Conservation (phyloP, 305 asterid genomes). For the Fraxinus ornus region DNA sequence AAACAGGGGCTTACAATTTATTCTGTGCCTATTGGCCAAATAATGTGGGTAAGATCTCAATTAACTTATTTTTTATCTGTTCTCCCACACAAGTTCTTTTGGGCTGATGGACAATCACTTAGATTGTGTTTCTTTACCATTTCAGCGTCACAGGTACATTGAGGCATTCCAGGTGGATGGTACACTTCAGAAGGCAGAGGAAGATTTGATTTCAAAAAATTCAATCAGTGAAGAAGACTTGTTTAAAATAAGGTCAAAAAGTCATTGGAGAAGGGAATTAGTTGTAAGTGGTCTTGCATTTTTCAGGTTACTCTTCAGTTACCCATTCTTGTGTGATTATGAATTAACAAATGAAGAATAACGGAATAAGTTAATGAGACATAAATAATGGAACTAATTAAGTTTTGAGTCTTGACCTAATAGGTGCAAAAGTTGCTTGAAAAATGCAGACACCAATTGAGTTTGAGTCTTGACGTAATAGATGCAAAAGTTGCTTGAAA, state of each 20-base stretch:
- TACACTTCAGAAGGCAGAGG: constrained; percentile 68
- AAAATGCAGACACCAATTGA: neutral
- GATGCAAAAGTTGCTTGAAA: neutral
- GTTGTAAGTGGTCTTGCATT: constrained; percentile 64
- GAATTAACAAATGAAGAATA: neutral
- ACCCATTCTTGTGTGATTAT: neutral
- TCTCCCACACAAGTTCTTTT: neutral
- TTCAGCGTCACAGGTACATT: constrained; percentile 75
- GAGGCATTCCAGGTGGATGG: constrained; percentile 86
- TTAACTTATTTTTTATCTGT: constrained; percentile 14
- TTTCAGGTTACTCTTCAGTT: constrained; percentile 10
- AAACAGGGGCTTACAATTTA: neutral
- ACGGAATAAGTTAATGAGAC: neutral
- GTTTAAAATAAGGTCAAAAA: constrained; percentile 50
- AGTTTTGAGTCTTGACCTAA: neutral
- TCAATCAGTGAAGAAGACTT: constrained; percentile 44
- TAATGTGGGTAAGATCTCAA: constrained; percentile 14
- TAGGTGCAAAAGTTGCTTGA: neutral
- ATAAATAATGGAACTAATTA: neutral
- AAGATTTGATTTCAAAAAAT: constrained; percentile 52
- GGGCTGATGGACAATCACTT: constrained; percentile 5
- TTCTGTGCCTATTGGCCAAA: neutral
- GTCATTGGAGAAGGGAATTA: constrained; percentile 74
- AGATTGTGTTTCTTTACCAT: constrained; percentile 24
- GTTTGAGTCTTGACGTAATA: neutral